Evolutionary conservation across 768 basidiomycete genomes (phyloP).

Genomic region (Galerina sulciceps): DNA sequence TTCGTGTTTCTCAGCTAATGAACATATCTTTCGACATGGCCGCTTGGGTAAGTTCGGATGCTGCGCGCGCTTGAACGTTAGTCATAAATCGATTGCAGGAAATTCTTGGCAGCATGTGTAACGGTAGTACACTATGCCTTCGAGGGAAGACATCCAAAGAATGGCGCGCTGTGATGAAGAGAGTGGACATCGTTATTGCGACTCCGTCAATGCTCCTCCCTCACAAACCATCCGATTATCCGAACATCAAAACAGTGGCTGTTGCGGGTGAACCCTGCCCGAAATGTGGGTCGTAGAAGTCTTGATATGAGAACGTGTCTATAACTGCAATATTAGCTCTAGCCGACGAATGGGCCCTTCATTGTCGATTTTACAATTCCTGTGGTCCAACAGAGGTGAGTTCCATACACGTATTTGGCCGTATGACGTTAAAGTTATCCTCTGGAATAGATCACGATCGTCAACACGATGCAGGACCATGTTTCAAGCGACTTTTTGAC

Average conservation of each 20-base stretch:
- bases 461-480: constrained; percentile 60
- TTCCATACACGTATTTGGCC: constrained; percentile 4
- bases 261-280: constrained; percentile 64
- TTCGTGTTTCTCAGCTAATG: constrained; percentile 61
- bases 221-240: constrained; percentile 56
- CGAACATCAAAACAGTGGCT: constrained; percentile 55
- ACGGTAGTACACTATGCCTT: constrained; percentile 57
- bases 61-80: constrained; percentile 17
- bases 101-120: constrained; percentile 55
- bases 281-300: constrained; percentile 37
- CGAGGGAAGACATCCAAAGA: constrained; percentile 57
- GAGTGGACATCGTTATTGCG: constrained; percentile 56
- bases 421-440: neutral
- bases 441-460: constrained; percentile 50
- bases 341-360: constrained; percentile 49
- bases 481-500: constrained; percentile 40
- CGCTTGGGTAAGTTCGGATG: constrained; percentile 48
- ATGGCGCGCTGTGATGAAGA: constrained; percentile 56
- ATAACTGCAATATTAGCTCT: constrained; percentile 24
- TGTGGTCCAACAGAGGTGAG: constrained; percentile 62
- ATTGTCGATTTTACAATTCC: constrained; percentile 50
- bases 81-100: constrained; percentile 46
- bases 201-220: constrained; percentile 60
- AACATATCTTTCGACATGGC: constrained; percentile 73
- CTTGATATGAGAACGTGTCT: neutral